A percentile compares a stretch with the other conserved stretches of the same genome.
Evolutionary conservation across 371 early-diverging fungal species (phyloP).

Genomic region (Apophysomyces sp.): DNA sequence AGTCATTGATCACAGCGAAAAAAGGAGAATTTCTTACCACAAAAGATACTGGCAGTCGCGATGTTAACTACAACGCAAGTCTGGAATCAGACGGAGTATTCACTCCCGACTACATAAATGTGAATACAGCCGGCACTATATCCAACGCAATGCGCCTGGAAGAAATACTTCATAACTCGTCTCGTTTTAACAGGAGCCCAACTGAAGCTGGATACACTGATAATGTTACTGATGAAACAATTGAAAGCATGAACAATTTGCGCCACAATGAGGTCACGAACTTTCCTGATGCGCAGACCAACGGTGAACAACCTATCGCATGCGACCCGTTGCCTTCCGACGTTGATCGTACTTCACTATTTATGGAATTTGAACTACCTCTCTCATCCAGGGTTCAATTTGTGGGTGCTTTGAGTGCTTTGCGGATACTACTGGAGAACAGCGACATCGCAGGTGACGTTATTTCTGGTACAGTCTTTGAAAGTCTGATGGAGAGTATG

Average conservation of each 20-base stretch:
- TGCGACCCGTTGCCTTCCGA: background rate
- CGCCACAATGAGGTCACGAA: background rate
- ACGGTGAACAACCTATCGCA: background rate
- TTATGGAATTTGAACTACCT: constrained; percentile 28
- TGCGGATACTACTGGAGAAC: constrained; percentile 42
- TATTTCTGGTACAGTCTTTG: constrained; percentile 15
- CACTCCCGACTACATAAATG: constrained; percentile 24
- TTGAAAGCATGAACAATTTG: background rate
- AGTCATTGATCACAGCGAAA: constrained; percentile 15
- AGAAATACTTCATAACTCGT: constrained; percentile 5
- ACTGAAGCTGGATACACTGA: background rate
- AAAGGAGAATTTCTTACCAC: background rate
- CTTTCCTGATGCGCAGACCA: background rate
- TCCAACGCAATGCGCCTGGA: constrained; percentile 27
- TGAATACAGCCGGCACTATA: constrained; percentile 23
- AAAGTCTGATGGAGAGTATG: constrained; percentile 17
- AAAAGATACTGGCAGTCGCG: background rate
- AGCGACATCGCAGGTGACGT: constrained; percentile 28
- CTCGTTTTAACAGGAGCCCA: background rate
- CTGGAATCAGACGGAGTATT: constrained; percentile 7
- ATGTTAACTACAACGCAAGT: background rate
- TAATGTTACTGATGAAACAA: background rate
- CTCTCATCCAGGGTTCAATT: constrained; percentile 16
- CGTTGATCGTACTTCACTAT: constrained; percentile 9
- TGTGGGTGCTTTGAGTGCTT: constrained; percentile 33